These are phyloP conservation scores for Pythium inflatum DNA, from an alignment of 352 stramenopile species.

Conservation along the genomic window DNA sequence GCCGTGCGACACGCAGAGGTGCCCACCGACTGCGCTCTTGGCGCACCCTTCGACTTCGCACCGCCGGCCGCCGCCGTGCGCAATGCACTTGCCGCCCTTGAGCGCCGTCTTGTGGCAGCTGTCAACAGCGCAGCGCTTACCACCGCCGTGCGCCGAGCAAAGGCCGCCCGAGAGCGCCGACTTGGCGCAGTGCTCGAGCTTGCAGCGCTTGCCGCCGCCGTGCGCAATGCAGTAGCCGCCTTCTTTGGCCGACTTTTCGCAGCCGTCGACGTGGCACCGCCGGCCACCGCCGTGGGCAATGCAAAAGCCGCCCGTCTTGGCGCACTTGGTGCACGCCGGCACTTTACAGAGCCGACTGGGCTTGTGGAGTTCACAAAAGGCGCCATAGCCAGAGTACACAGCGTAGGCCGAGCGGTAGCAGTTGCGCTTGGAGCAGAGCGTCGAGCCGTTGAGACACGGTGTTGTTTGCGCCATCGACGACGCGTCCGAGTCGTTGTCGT, in stretches of 20 bases:
- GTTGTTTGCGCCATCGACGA: conserved; percentile 15
- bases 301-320: conserved; percentile 53
- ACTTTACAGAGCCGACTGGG: conserved; percentile 71
- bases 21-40: conserved; percentile 66
- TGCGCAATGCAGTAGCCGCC: conserved; percentile 70
- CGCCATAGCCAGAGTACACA: conserved; percentile 48
- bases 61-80: conserved; percentile 61
- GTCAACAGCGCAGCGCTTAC: conserved; percentile 54
- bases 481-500: conserved; percentile 23
- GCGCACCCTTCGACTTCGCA: conserved; percentile 53
- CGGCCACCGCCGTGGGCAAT: conserved; percentile 43
- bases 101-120: conserved; percentile 69
- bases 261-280: conserved; percentile 53
- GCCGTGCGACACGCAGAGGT: conserved; percentile 66
- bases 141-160: conserved; percentile 73
- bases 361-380: conserved; percentile 72
- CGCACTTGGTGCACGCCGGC: conserved; percentile 57
- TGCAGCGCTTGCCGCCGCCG: conserved; percentile 62
- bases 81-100: conserved; percentile 67
- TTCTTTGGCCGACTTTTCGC: conserved; percentile 76
- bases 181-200: conserved; percentile 56
- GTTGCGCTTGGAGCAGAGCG: conserved; percentile 68
- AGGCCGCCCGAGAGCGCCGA: conserved; percentile 64
- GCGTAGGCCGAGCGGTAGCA: conserved; percentile 48
- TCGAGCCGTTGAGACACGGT: conserved; percentile 14